Conservation (phyloP, 106 monocot species). For the Apostasia shenzhenica region DNA sequence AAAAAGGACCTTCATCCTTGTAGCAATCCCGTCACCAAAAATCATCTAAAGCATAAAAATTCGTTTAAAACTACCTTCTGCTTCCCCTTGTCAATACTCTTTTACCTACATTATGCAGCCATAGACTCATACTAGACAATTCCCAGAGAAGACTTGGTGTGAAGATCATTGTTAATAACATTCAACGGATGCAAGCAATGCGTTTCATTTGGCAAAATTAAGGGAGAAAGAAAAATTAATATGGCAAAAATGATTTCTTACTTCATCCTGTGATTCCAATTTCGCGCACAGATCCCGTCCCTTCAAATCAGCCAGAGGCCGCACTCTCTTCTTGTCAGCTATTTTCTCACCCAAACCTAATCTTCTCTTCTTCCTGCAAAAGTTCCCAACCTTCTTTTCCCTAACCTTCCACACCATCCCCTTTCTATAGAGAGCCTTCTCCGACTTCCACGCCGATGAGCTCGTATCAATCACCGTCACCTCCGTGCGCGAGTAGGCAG, state of each 20-base stretch:
- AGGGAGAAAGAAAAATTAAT: too few relatives aligned
- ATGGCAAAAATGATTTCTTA: slow-evolving; percentile 1
- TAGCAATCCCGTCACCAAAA: too few relatives aligned
- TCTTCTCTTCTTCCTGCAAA: slow-evolving; percentile 57
- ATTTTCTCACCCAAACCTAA: slow-evolving; percentile 15
- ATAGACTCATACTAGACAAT: too few relatives aligned
- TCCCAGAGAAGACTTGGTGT: too few relatives aligned
- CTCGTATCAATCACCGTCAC: slow-evolving; percentile 83
- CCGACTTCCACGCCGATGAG: slow-evolving; percentile 54
- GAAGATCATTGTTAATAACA: too few relatives aligned
- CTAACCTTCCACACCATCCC: slow-evolving; percentile 61
- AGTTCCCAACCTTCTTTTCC: slow-evolving; percentile 44
- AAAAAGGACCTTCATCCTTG: too few relatives aligned
- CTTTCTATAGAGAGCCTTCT: slow-evolving; percentile 51
- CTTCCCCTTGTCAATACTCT: too few relatives aligned
- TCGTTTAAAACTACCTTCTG: too few relatives aligned
- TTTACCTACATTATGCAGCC: too few relatives aligned
- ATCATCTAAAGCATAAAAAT: too few relatives aligned
- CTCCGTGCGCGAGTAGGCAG: slow-evolving; percentile 38
- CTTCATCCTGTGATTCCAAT: slow-evolving; percentile 11
- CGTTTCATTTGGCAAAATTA: too few relatives aligned
- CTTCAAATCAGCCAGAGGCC: neutral
- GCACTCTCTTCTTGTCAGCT: slow-evolving; percentile 13
- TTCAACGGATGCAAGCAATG: too few relatives aligned
- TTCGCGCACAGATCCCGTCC: neutral